These are phyloP conservation scores for Ophiognomonia clavigignenti-juglandacearum DNA, from an alignment of 2,329 filamentous ascomycete genomes.

Conservation along the genomic window DNA sequence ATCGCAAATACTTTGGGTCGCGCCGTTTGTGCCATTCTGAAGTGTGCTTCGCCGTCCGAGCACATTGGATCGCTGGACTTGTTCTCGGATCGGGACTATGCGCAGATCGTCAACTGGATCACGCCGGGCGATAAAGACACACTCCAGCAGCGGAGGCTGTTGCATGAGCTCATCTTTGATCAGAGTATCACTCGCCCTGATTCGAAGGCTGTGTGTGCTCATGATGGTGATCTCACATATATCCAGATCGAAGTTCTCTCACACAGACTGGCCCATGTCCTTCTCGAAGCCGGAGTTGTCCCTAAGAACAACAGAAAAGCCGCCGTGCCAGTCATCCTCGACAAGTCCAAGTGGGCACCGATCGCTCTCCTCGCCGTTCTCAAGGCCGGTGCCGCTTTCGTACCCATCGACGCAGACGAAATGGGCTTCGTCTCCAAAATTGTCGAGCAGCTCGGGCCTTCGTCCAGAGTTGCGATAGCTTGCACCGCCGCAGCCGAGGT, in stretches of 20 bases:
- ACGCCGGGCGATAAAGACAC: constrained; percentile 35
- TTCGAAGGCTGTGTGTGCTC: constrained; percentile 36
- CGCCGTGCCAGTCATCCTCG: constrained; percentile 61
- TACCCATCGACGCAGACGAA: constrained; percentile 43
- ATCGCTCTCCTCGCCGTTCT: constrained; percentile 65
- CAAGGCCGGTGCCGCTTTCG: constrained; percentile 47
- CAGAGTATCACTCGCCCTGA: constrained; percentile 35
- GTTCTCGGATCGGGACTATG: constrained; percentile 51
- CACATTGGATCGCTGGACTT: constrained; percentile 41
- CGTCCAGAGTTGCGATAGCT: constrained; percentile 10
- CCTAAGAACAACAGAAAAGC: constrained; percentile 33
- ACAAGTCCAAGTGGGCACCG: constrained; percentile 66
- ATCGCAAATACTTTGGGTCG: constrained; percentile 49
- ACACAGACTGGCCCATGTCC: constrained; percentile 34
- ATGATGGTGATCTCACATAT: constrained; percentile 41
- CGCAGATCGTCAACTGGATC: constrained; percentile 50
- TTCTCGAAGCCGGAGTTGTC: constrained; percentile 46
- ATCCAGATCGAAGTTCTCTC: constrained; percentile 33
- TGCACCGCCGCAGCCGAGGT: constrained; percentile 14
- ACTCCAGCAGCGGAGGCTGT: constrained; percentile 30
- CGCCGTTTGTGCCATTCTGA: constrained; percentile 42
- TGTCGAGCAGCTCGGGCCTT: constrained; percentile 15
- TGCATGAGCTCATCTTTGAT: constrained; percentile 41
- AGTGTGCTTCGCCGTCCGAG: constrained; percentile 19
- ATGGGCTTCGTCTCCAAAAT: constrained; percentile 25